Percentiles rank a stretch among this genome's conserved stretches.
phyloP scores from a whole-genome alignment of 2,329 filamentous ascomycete genomes.

The Dothiorella sarmentorum region DNA sequence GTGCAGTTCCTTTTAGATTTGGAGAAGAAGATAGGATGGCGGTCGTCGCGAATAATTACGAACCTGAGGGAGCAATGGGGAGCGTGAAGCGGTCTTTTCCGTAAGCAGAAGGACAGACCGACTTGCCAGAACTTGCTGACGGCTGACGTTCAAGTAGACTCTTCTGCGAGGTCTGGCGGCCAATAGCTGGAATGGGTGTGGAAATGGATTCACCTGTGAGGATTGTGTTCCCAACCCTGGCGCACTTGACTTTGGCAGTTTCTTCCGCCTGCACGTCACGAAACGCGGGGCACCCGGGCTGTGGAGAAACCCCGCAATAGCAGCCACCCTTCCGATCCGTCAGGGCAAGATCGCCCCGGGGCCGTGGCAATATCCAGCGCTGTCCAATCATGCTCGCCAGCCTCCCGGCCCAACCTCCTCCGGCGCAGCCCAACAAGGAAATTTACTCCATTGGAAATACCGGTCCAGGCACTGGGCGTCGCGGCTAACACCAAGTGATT shows the following conservation, averaged over 20 bases:
- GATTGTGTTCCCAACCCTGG: background rate
- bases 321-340: background rate
- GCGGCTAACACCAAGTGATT: background rate
- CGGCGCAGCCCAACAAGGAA: background rate
- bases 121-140: too few relatives aligned
- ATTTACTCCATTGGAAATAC: background rate
- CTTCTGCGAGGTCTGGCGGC: background rate
- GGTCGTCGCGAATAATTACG: conserved; percentile 8
- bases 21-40: conserved; percentile 14
- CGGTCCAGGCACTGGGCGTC: background rate
- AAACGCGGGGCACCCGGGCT: background rate
- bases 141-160: background rate
- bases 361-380: background rate
- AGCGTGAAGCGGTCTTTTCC: background rate
- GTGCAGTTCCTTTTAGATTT: conserved; percentile 3
- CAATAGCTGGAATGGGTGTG: background rate
- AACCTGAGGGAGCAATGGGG: conserved; percentile 11
- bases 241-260: background rate
- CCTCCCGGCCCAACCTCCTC: background rate
- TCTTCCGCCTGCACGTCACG: conserved; percentile 5
- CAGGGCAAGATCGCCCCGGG: background rate
- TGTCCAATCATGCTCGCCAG: background rate
- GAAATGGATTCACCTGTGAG: background rate
- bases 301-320: conserved; percentile 5
- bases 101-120: background rate